These are phyloP conservation scores for Corchorus capsularis DNA, from an alignment of 345 rosid genomes.

Conservation along the genomic window DNA sequence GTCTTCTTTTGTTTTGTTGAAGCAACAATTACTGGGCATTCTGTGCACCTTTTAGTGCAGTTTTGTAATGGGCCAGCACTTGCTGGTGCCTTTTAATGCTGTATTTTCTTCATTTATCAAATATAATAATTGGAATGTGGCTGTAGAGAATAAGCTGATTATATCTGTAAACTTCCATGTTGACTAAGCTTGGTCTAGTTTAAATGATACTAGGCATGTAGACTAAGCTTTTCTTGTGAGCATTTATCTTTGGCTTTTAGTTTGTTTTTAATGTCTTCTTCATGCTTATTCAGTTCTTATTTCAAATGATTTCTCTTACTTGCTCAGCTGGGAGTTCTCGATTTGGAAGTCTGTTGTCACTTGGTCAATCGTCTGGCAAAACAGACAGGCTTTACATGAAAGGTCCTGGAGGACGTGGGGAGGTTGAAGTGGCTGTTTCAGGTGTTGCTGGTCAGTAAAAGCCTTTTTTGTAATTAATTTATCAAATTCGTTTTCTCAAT, in stretches of 20 bases:
- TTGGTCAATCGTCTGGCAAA: constrained; percentile 74
- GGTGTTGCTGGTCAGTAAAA: constrained; percentile 65
- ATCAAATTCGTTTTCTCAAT: neutral
- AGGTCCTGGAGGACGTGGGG: constrained; percentile 99
- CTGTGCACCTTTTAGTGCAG: neutral
- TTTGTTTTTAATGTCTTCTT: constrained; percentile 13
- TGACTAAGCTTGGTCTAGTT: neutral
- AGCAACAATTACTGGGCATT: neutral
- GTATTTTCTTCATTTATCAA: constrained; percentile 10
- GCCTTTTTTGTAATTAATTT: neutral
- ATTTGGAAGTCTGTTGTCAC: constrained; percentile 78
- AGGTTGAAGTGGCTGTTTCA: constrained; percentile 98
- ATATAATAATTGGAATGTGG: neutral
- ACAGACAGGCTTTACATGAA: constrained; percentile 88
- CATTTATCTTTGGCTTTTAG: neutral
- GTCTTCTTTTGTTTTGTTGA: neutral
- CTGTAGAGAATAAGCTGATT: neutral
- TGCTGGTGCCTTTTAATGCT: neutral
- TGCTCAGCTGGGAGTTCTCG: constrained; percentile 75
- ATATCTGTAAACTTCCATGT: constrained; percentile 1
- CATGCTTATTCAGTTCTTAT: constrained; percentile 15
- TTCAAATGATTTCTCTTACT: neutral
- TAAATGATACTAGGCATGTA: neutral
- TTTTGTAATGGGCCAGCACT: neutral
- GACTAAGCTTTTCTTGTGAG: neutral